These are phyloP conservation scores for Agaricus bisporus DNA, from an alignment of 768 basidiomycete species.

Conservation along the genomic window DNA sequence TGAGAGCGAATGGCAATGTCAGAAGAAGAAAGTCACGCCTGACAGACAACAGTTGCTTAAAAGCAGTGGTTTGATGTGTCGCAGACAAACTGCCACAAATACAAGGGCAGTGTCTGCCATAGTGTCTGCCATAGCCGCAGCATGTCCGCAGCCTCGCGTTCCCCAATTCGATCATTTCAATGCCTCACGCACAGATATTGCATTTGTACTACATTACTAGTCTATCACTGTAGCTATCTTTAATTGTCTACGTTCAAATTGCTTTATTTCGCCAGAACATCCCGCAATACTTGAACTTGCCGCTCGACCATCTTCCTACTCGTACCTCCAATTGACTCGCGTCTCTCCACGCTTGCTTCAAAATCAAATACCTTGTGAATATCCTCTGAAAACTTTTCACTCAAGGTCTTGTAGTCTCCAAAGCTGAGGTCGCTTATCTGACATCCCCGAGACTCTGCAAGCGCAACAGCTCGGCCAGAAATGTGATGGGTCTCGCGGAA, in stretches of 20 bases:
- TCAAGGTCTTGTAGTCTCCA: conserved; percentile 72
- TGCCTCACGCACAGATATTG: no score
- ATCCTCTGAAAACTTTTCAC: conserved; percentile 75
- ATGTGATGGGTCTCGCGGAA: conserved; percentile 99
- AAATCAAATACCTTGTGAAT: conserved; percentile 87
- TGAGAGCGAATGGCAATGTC: background rate
- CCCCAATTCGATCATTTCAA: no score
- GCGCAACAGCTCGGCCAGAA: conserved; percentile 92
- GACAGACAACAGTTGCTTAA: no score
- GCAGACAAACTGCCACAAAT: no score
- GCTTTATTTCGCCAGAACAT: conserved; percentile 36
- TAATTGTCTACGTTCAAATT: background rate
- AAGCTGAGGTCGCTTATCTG: conserved; percentile 79
- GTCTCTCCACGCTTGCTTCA: conserved; percentile 89
- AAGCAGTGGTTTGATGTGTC: no score
- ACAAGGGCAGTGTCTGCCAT: no score
- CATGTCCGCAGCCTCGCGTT: no score
- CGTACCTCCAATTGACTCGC: conserved; percentile 89
- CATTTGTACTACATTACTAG: no score
- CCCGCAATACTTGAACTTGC: conserved; percentile 75
- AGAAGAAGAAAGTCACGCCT: background rate
- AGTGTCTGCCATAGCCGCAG: no score
- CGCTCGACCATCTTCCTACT: conserved; percentile 78
- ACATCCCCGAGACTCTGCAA: conserved; percentile 79
- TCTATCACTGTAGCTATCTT: no score